phyloP scores from a whole-genome alignment of 305 asterid genomes.

The Fraxinus latifolia region DNA sequence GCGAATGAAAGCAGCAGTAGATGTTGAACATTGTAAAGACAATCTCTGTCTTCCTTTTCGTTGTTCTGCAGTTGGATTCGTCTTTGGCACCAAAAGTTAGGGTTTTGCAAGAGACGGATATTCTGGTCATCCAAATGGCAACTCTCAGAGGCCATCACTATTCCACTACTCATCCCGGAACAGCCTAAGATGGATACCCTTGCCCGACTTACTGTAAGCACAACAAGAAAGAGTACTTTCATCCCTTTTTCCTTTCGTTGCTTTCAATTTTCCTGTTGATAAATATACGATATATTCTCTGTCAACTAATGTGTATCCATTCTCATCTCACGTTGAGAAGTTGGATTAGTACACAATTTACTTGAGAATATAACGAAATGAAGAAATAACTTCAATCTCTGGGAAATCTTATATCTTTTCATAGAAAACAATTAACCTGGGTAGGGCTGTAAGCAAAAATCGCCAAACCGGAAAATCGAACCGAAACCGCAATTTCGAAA shows the following conservation, averaged over 20 bases:
- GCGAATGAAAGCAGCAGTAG: constrained; percentile 19
- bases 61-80: neutral
- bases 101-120: constrained; percentile 29
- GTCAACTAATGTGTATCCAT: neutral
- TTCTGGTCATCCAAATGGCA: constrained; percentile 35
- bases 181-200: constrained; percentile 46
- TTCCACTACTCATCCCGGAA: constrained; percentile 24
- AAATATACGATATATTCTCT: neutral
- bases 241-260: neutral
- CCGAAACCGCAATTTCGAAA: too few species aligned
- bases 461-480: too few species aligned
- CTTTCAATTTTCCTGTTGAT: neutral
- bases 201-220: constrained; percentile 68
- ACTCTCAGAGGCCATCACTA: constrained; percentile 52
- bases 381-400: neutral
- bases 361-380: neutral
- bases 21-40: neutral
- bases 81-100: constrained; percentile 17
- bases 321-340: neutral
- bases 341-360: neutral
- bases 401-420: neutral
- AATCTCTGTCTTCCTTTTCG: neutral
- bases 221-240: constrained; percentile 49
- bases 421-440: neutral
- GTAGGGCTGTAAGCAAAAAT: too few species aligned